phyloP scores from a whole-genome alignment of 2,329 filamentous ascomycete genomes.

The Blastomyces silverae region DNA sequence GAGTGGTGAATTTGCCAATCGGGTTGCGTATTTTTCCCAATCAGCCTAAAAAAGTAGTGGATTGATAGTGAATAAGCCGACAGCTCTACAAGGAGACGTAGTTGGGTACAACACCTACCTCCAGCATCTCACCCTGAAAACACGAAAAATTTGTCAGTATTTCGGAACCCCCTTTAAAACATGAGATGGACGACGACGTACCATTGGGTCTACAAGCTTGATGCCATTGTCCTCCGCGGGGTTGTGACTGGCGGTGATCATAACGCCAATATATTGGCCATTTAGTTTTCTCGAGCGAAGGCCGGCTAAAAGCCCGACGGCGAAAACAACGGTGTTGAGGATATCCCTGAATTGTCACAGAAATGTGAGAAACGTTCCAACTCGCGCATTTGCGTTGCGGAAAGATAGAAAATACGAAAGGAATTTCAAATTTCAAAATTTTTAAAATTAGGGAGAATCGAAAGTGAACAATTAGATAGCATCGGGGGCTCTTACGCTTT shows the following conservation, averaged over 20 bases:
- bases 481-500: slow-evolving; percentile 52
- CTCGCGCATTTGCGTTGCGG: neutral
- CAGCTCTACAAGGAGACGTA: slow-evolving; percentile 8
- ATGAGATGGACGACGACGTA: slow-evolving; percentile 30
- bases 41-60: slow-evolving; percentile 48
- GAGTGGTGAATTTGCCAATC: slow-evolving; percentile 73
- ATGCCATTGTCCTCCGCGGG: slow-evolving; percentile 84
- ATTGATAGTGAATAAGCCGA: slow-evolving; percentile 13
- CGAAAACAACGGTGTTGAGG: slow-evolving; percentile 85
- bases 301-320: slow-evolving; percentile 81
- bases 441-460: neutral
- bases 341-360: slow-evolving; percentile 51
- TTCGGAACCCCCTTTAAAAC: slow-evolving; percentile 10
- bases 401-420: neutral
- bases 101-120: slow-evolving; percentile 49
- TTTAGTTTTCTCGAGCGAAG: slow-evolving; percentile 84
- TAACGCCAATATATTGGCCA: slow-evolving; percentile 88
- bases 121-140: slow-evolving; percentile 79
- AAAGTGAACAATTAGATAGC: neutral
- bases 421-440: slow-evolving; percentile 16
- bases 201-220: slow-evolving; percentile 92
- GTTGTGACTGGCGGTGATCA: slow-evolving; percentile 94
- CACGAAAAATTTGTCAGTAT: slow-evolving; percentile 10
- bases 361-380: neutral
- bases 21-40: slow-evolving; percentile 86